phyloP scores from a whole-genome alignment of 352 stramenopile genomes.

The Phytopythium cucurbitacearum region DNA sequence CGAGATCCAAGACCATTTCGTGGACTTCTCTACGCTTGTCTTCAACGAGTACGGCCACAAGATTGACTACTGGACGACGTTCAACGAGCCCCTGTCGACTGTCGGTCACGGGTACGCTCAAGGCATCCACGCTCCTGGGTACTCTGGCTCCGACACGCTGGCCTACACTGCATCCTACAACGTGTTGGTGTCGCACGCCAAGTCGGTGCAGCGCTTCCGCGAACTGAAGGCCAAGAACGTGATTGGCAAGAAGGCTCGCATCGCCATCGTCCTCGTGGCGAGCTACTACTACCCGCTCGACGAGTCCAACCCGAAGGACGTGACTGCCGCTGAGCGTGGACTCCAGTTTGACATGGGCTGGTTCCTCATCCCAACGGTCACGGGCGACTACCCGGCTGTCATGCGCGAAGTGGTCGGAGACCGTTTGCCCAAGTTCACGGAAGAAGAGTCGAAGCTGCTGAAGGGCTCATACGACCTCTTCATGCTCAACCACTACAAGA shows the following conservation, averaged over 20 bases:
- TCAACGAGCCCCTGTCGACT: conserved; percentile 92
- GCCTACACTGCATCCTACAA: conserved; percentile 71
- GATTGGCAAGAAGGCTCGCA: conserved; percentile 48
- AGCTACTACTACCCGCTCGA: conserved; percentile 80
- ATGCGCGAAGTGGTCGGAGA: conserved; percentile 84
- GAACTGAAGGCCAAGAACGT: conserved; percentile 45
- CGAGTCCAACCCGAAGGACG: conserved; percentile 30
- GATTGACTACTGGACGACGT: conserved; percentile 91
- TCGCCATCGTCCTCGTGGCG: conserved; percentile 91
- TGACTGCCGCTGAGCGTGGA: conserved; percentile 67
- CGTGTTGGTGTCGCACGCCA: conserved; percentile 86
- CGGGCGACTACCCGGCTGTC: conserved; percentile 88
- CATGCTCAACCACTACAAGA: conserved; percentile 93
- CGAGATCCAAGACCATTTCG: conserved; percentile 58
- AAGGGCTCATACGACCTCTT: conserved; percentile 91
- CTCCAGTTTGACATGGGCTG: conserved; percentile 91
- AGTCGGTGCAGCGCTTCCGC: conserved; percentile 79
- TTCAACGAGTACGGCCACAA: conserved; percentile 89
- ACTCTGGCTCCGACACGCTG: conserved; percentile 24
- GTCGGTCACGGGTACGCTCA: conserved; percentile 84
- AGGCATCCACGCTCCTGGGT: conserved; percentile 39
- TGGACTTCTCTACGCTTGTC: conserved; percentile 86
- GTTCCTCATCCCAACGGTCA: conserved; percentile 90
- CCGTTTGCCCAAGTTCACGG: conserved; percentile 85
- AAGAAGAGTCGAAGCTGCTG: conserved; percentile 63